Conservation (phyloP, 2,329 filamentous ascomycete genomes). For the Claviceps sp. region DNA sequence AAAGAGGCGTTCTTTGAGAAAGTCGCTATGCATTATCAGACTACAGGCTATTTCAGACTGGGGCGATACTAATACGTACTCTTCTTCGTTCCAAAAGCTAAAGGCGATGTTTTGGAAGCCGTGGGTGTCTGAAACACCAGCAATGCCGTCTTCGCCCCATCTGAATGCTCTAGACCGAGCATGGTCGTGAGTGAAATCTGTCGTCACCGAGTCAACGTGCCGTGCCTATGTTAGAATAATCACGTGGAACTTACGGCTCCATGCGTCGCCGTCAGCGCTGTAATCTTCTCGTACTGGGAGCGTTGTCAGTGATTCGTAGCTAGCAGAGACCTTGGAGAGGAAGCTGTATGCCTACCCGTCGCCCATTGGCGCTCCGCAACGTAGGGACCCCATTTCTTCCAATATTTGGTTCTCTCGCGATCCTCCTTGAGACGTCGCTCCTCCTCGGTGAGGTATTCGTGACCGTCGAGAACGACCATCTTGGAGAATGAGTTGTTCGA, state of each 20-base stretch:
- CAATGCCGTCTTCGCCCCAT: constrained; percentile 96
- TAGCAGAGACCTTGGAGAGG: neutral
- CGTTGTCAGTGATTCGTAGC: constrained; percentile 12
- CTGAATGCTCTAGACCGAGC: constrained; percentile 78
- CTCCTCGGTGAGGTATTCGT: constrained; percentile 79
- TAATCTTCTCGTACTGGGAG: constrained; percentile 73
- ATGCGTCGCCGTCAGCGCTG: constrained; percentile 76
- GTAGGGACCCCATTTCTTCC: constrained; percentile 97
- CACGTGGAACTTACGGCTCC: constrained; percentile 60
- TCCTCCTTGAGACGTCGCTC: constrained; percentile 84
- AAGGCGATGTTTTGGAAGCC: constrained; percentile 87
- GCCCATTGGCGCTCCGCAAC: constrained; percentile 93
- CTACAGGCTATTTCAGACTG: too few species aligned
- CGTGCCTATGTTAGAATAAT: neutral
- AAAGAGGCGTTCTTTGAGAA: constrained; percentile 89
- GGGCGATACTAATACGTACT: constrained; percentile 37
- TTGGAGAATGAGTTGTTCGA: constrained; percentile 9
- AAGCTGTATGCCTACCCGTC: constrained; percentile 46
- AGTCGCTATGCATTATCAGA: constrained; percentile 45
- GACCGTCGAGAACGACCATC: constrained; percentile 84
- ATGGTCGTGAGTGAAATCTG: constrained; percentile 90
- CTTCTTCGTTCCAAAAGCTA: constrained; percentile 95
- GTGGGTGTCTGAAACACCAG: constrained; percentile 83
- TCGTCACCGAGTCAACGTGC: neutral
- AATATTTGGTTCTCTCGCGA: constrained; percentile 72